Conservation (phyloP, 176 grass and related monocot genomes). For the Thalia dealbata region DNA sequence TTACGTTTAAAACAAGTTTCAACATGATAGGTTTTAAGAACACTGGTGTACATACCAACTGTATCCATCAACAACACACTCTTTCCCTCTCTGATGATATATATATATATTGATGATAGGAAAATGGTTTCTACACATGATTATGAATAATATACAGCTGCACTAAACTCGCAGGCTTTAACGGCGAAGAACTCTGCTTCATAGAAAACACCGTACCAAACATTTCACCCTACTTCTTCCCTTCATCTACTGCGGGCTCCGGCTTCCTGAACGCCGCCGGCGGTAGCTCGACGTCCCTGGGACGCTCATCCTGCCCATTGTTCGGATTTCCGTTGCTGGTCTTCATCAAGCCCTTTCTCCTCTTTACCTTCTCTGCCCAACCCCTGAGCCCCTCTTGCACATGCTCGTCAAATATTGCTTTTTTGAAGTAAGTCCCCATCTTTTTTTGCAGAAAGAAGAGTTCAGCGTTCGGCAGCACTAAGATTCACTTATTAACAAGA, state of each 20-base stretch:
- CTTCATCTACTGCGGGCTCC: not conserved
- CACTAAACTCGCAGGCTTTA: too few species aligned
- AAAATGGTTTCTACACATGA: not conserved
- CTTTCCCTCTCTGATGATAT: too few species aligned
- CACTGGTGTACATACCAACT: too few species aligned
- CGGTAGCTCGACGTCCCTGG: not conserved
- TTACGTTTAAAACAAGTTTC: too few species aligned
- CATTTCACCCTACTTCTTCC: not conserved
- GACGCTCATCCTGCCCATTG: not conserved
- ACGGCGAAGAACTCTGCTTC: too few species aligned
- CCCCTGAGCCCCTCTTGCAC: constrained; percentile 53
- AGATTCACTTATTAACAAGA: not conserved
- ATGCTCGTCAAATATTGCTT: constrained; percentile 77
- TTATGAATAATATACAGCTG: not conserved
- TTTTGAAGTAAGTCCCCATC: constrained; percentile 84
- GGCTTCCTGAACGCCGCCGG: not conserved
- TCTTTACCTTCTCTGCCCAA: constrained; percentile 59
- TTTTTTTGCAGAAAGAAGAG: constrained; percentile 22
- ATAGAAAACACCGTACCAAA: not conserved
- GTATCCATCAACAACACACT: too few species aligned
- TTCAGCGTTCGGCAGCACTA: not conserved
- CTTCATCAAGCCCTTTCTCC: constrained; percentile 32
- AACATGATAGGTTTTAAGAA: too few species aligned
- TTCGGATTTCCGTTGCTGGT: not conserved
- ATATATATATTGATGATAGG: too few species aligned